Evolutionary conservation across 345 rosid species (phyloP), one percentile per base, ranked within the genome.

Genomic region (Turritis glabra): DNA sequence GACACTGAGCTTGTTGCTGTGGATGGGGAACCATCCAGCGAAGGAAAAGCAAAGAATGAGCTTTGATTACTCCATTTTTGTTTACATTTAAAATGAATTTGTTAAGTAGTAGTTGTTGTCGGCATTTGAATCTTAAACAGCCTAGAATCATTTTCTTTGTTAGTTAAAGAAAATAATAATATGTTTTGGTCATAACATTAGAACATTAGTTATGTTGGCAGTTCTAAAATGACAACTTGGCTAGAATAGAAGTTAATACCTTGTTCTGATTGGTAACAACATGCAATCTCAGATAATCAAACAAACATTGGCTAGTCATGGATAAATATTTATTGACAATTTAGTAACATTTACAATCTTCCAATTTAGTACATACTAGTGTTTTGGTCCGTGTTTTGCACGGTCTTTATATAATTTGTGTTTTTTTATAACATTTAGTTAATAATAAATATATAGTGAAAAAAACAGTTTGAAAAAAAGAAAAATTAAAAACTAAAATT

Each of bases 11-110:
- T n/a, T n/a, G n/a, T n/a, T n/a, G n/a, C n/a, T n/a, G n/a, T n/a
- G n/a, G n/a, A n/a, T n/a, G n/a, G n/a, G n/a, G n/a, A n/a, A n/a
- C n/a, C n/a, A n/a, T n/a, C n/a, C n/a, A n/a, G n/a, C n/a, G n/a
- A n/a, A n/a, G n/a, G n/a, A n/a, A n/a, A n/a, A n/a, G n/a, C n/a
- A n/a, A n/a, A n/a, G n/a, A n/a, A n/a, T n/a, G n/a, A 77, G 72
- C 80, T 77, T 77, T 77, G 72, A 71, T 63, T 62, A 64, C 18
- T 26, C 48, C 13, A 19, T 23, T 25, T 17, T 27, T 29, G 3
- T 40, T 10, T 27, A 44, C 6, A 10, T 11, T 18, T 64, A 2
- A 32, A 21, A 27, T 30, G 77, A n/a, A 54, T 43, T 64, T 18
- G 13, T 64, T 64, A 15, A 21, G 37, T 71, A 27, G 46, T 69